These are phyloP conservation scores for Rhodotorula taiwanensis DNA, from an alignment of 768 basidiomycete species.

Conservation along the genomic window DNA sequence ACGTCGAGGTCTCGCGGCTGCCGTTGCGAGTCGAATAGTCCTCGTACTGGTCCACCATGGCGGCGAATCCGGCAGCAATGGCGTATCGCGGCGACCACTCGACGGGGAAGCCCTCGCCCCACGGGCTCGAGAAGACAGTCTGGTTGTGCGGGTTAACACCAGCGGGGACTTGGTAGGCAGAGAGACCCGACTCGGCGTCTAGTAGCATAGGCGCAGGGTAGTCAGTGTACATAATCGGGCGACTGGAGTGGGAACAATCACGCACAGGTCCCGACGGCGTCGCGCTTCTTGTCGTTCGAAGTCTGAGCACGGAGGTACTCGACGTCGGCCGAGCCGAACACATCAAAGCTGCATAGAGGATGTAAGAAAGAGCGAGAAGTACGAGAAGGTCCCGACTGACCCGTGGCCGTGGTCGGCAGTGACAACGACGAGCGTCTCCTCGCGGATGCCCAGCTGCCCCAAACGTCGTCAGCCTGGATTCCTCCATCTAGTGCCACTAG, in stretches of 20 bases:
- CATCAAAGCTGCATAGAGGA: constrained; percentile 32
- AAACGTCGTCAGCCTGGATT: too few species aligned
- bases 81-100: constrained; percentile 48
- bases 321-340: constrained; percentile 45
- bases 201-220: constrained; percentile 15
- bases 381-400: not conserved
- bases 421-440: constrained; percentile 46
- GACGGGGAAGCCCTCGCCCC: constrained; percentile 45
- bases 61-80: constrained; percentile 39
- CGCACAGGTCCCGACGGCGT: constrained; percentile 44
- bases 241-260: not conserved
- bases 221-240: not conserved
- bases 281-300: constrained; percentile 43
- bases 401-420: constrained; percentile 45
- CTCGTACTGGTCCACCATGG: constrained; percentile 42
- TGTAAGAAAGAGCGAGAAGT: not conserved
- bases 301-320: constrained; percentile 39
- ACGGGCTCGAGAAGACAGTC: constrained; percentile 39
- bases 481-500: too few species aligned
- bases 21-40: constrained; percentile 35
- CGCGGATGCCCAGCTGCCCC: constrained; percentile 40
- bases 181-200: constrained; percentile 44
- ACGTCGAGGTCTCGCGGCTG: constrained; percentile 28
- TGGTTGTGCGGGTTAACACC: constrained; percentile 40
- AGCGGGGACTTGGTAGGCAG: constrained; percentile 44